phyloP scores from a whole-genome alignment of 1,284 basidiomycete species.

The Peniophora sp. region DNA sequence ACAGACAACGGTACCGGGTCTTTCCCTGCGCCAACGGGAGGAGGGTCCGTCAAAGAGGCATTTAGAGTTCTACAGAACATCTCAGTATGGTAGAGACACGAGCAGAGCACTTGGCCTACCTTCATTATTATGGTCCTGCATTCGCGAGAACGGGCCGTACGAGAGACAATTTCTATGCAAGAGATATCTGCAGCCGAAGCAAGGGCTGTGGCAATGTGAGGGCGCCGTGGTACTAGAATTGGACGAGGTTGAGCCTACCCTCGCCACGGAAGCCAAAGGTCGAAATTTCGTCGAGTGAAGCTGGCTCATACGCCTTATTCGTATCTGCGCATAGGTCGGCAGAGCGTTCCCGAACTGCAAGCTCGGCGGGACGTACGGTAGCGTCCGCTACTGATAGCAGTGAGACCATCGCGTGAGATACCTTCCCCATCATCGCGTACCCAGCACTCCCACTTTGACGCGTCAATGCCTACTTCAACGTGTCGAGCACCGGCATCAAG shows the following conservation, averaged over 20 bases:
- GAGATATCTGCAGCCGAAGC: constrained; percentile 74
- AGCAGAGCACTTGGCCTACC: constrained; percentile 30
- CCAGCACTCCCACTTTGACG: constrained; percentile 69
- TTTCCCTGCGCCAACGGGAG: constrained; percentile 61
- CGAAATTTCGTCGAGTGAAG: constrained; percentile 40
- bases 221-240: background rate
- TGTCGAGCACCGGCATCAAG: constrained; percentile 59
- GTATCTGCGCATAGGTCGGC: constrained; percentile 36
- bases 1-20: constrained; percentile 69
- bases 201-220: constrained; percentile 45
- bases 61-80: constrained; percentile 44
- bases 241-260: constrained; percentile 38
- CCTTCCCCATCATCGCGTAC: constrained; percentile 80
- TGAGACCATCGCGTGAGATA: constrained; percentile 54
- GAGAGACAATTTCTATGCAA: constrained; percentile 73
- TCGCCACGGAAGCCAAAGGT: constrained; percentile 88
- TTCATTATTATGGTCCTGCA: constrained; percentile 72
- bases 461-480: constrained; percentile 60
- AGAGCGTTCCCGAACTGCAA: background rate
- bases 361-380: constrained; percentile 46
- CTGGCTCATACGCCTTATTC: constrained; percentile 57
- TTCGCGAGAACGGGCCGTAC: constrained; percentile 46
- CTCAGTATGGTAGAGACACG: constrained; percentile 5
- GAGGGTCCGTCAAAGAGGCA: constrained; percentile 66
- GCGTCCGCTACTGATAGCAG: constrained; percentile 44